A percentile compares a stretch with the other conserved stretches of the same genome.
These are phyloP conservation scores for Ceratobasidium sp. DNA, from an alignment of 1,284 basidiomycete species.

Conservation along the genomic window DNA sequence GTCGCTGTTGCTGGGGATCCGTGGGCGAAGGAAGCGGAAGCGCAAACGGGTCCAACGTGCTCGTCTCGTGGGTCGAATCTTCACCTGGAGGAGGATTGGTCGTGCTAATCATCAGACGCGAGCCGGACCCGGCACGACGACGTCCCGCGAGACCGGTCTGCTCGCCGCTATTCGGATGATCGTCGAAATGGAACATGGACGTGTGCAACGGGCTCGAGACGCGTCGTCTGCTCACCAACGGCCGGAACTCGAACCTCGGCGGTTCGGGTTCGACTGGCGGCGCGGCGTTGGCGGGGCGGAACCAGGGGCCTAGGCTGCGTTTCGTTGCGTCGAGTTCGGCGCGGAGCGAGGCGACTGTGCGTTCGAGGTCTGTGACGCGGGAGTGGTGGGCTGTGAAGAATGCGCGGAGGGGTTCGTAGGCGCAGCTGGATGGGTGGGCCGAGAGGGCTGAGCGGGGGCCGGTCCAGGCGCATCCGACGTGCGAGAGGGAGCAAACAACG, in stretches of 20 bases:
- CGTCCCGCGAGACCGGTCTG: neutral
- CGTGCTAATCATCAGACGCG: conserved; percentile 5
- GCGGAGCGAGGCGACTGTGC: conserved; percentile 59
- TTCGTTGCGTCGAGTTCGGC: conserved; percentile 64
- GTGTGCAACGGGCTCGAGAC: conserved; percentile 45
- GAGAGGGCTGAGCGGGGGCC: conserved; percentile 59
- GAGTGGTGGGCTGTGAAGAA: conserved; percentile 65
- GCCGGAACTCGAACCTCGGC: conserved; percentile 22
- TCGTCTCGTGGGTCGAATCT: conserved; percentile 18
- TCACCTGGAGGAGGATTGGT: neutral
- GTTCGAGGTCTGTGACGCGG: conserved; percentile 68
- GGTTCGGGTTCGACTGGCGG: conserved; percentile 39
- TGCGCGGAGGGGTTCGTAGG: conserved; percentile 70
- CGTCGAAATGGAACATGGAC: conserved; percentile 34
- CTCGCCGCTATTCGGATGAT: neutral
- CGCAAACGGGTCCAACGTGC: conserved; percentile 38
- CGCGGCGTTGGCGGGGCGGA: conserved; percentile 52
- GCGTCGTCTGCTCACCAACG: conserved; percentile 40
- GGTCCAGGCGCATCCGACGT: conserved; percentile 66
- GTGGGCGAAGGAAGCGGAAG: conserved; percentile 17
- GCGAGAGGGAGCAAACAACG: conserved; percentile 62
- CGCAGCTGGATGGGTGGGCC: conserved; percentile 62
- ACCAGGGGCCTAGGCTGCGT: conserved; percentile 73
- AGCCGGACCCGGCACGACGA: conserved; percentile 20
- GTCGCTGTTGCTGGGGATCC: conserved; percentile 24